Evolutionary conservation across 2,329 filamentous ascomycete genomes (phyloP).

Genomic region (Xylaria sp.): DNA sequence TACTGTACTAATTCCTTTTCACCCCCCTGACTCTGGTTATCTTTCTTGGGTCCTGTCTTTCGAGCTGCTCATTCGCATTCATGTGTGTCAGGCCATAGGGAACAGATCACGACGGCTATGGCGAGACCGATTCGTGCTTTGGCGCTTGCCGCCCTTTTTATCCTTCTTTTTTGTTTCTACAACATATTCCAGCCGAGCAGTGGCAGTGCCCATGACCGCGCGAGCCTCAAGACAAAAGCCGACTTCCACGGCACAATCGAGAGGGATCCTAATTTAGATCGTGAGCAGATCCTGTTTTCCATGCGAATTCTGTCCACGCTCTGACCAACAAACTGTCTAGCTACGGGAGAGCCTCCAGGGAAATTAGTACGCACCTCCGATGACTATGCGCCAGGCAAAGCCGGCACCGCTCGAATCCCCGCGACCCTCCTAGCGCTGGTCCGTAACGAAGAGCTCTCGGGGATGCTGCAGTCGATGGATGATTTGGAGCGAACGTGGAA

Average conservation of each 20-base stretch:
- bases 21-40: not conserved
- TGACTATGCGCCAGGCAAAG: constrained; percentile 80
- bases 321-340: constrained; percentile 58
- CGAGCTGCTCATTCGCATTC: constrained; percentile 36
- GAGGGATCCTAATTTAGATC: constrained; percentile 86
- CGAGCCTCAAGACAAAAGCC: constrained; percentile 53
- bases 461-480: constrained; percentile 86
- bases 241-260: constrained; percentile 60
- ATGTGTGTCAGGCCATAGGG: constrained; percentile 44
- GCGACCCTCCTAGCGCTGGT: constrained; percentile 93
- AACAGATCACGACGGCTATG: constrained; percentile 75
- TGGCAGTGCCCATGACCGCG: constrained; percentile 36
- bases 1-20: not conserved
- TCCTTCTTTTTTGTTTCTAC: constrained; percentile 83
- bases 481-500: constrained; percentile 98
- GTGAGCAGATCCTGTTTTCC: constrained; percentile 62
- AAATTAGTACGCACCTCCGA: constrained; percentile 77
- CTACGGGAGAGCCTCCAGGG: constrained; percentile 84
- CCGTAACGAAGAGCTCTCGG: constrained; percentile 86
- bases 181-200: constrained; percentile 72
- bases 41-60: constrained; percentile 15
- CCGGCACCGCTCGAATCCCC: constrained; percentile 85
- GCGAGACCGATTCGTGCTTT: constrained; percentile 86
- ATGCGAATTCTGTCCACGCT: not conserved
- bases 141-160: constrained; percentile 73